Evolutionary conservation across 495 filamentous ascomycete species (phyloP).

Genomic region (Hyaloscypha finlandica): DNA sequence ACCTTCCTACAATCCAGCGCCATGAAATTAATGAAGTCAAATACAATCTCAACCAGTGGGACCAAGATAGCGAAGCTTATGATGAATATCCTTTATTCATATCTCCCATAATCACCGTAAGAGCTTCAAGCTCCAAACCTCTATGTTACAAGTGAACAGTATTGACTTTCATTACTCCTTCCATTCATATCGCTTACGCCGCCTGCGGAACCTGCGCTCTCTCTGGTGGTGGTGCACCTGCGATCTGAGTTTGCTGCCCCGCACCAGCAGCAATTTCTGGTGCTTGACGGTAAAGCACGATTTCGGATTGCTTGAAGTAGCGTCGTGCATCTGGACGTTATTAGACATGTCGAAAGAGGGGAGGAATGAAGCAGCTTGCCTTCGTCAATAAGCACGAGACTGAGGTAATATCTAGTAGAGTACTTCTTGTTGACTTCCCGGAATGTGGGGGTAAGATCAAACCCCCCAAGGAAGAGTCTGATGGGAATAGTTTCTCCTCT

Average conservation of each 20-base stretch:
- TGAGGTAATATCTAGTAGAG: slow-evolving; percentile 96
- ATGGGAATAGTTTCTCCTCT: slow-evolving; percentile 99
- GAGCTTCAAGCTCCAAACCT: slow-evolving; percentile 3
- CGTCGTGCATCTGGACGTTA: slow-evolving; percentile 78
- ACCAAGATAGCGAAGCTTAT: neutral
- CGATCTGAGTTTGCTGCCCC: slow-evolving; percentile 34
- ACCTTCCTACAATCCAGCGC: neutral
- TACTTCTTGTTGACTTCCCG: slow-evolving; percentile 99
- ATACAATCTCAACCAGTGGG: neutral
- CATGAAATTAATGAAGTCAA: neutral
- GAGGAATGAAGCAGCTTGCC: slow-evolving; percentile 47
- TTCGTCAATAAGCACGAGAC: slow-evolving; percentile 95
- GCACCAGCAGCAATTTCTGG: slow-evolving; percentile 58
- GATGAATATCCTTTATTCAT: neutral
- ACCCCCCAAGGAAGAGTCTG: slow-evolving; percentile 94
- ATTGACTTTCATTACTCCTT: slow-evolving; percentile 9
- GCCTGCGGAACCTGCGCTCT: slow-evolving; percentile 21
- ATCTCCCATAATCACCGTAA: neutral
- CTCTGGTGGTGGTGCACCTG: slow-evolving; percentile 34
- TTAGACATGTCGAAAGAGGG: neutral
- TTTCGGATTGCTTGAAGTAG: slow-evolving; percentile 99
- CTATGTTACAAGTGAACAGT: slow-evolving; percentile 29
- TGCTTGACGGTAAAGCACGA: slow-evolving; percentile 93
- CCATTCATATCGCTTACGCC: slow-evolving; percentile 1
- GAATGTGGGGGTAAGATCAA: slow-evolving; percentile 97